A percentile compares a stretch with the other conserved stretches of the same genome.
phyloP scores from a whole-genome alignment of 2,329 filamentous ascomycete genomes.

The Fusarium hainanense region DNA sequence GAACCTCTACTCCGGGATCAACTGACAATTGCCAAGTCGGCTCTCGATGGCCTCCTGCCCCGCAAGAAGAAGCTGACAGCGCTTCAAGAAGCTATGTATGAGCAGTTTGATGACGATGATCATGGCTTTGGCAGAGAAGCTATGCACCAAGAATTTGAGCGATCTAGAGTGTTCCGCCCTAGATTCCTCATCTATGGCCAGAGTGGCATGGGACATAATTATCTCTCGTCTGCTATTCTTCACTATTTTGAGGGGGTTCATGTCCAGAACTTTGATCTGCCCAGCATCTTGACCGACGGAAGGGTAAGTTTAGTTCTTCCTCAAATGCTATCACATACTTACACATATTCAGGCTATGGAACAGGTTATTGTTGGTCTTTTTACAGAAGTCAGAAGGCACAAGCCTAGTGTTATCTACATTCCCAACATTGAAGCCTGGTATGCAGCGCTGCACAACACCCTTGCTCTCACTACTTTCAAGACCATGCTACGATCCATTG shows the following conservation, averaged over 20 bases:
- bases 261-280: conserved; percentile 93
- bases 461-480: conserved; percentile 84
- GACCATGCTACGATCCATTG: conserved; percentile 81
- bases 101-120: conserved; percentile 84
- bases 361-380: conserved; percentile 88
- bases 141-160: conserved; percentile 81
- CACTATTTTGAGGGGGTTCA: conserved; percentile 94
- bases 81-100: conserved; percentile 91
- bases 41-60: conserved; percentile 82
- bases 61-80: conserved; percentile 88
- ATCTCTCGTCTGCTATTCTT: conserved; percentile 84
- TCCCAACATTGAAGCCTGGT: conserved; percentile 91
- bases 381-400: conserved; percentile 91
- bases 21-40: conserved; percentile 73
- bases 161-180: conserved; percentile 87
- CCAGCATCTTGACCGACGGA: conserved; percentile 86
- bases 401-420: conserved; percentile 97
- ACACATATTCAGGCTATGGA: conserved; percentile 71
- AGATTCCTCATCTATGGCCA: conserved; percentile 84
- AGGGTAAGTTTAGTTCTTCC: conserved; percentile 63
- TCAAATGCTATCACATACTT: conserved; percentile 24
- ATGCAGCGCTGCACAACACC: conserved; percentile 68
- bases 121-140: conserved; percentile 87
- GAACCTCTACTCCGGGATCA: conserved; percentile 83
- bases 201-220: conserved; percentile 92